phyloP scores from a whole-genome alignment of 352 stramenopile species.

The Phytophthora hybrid region DNA sequence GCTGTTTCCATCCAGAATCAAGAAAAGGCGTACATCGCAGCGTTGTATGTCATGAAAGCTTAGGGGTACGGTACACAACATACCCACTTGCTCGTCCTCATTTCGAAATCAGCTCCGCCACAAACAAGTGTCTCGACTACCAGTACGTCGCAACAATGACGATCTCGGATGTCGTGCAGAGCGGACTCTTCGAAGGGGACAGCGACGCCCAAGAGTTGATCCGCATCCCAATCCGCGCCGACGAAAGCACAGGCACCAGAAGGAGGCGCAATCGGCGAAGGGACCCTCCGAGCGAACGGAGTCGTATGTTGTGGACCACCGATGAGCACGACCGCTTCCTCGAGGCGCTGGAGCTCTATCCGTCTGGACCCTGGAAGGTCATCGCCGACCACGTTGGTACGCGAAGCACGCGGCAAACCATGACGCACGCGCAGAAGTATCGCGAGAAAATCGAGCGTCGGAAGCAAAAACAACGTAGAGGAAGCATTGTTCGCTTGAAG shows the following conservation, averaged over 20 bases:
- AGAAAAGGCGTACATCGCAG: slow-evolving; percentile 12
- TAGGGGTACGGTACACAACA: slow-evolving; percentile 21
- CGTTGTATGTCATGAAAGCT: slow-evolving; percentile 8
- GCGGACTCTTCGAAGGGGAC: slow-evolving; percentile 25
- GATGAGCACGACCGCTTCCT: slow-evolving; percentile 53
- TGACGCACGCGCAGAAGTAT: slow-evolving; percentile 56
- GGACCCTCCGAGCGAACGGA: slow-evolving; percentile 26
- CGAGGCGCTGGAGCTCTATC: slow-evolving; percentile 41
- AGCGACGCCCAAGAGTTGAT: slow-evolving; percentile 35
- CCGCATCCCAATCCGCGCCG: slow-evolving; percentile 29
- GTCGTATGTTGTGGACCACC: slow-evolving; percentile 39
- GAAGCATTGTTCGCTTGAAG: neutral
- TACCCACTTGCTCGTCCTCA: slow-evolving; percentile 10
- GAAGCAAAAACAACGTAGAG: slow-evolving; percentile 11
- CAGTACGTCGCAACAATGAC: slow-evolving; percentile 14
- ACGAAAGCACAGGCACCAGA: slow-evolving; percentile 9
- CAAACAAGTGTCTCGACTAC: neutral
- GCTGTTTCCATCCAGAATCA: slow-evolving; percentile 21
- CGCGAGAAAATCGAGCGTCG: slow-evolving; percentile 39
- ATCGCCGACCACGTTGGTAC: slow-evolving; percentile 42
- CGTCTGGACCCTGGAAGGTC: slow-evolving; percentile 38
- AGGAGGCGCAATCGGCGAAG: slow-evolving; percentile 18
- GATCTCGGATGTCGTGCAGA: slow-evolving; percentile 34
- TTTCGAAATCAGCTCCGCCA: slow-evolving; percentile 22
- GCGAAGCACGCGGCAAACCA: slow-evolving; percentile 38